These are phyloP conservation scores for Oryza punctata DNA, from an alignment of 176 grass and related monocot species.

Conservation along the genomic window DNA sequence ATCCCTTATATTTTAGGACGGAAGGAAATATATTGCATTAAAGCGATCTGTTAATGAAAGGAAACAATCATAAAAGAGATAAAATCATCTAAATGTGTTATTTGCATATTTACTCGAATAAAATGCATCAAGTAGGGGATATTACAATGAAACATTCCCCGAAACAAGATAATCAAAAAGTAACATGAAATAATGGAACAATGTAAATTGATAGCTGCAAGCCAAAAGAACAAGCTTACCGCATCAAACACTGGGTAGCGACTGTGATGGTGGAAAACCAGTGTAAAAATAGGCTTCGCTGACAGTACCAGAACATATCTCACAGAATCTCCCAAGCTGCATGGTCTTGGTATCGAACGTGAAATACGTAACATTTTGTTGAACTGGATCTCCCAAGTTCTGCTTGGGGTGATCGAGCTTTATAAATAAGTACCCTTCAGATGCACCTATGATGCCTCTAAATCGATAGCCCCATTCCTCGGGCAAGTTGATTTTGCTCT, in stretches of 20 bases:
- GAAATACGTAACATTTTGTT: slow-evolving; percentile 39
- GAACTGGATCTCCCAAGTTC: slow-evolving; percentile 38
- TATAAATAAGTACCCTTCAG: slow-evolving; percentile 34
- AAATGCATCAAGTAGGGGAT: not conserved
- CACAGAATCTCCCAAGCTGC: slow-evolving; percentile 41
- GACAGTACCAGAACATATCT: slow-evolving; percentile 26
- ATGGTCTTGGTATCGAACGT: slow-evolving; percentile 39
- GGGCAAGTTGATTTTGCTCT: slow-evolving; percentile 38
- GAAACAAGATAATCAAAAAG: not conserved
- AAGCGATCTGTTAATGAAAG: too few relatives aligned
- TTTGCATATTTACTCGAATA: not conserved
- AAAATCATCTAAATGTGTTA: not conserved
- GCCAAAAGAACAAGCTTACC: slow-evolving; percentile 22
- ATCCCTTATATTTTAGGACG: too few relatives aligned
- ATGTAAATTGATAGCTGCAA: not conserved
- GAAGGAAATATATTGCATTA: too few relatives aligned
- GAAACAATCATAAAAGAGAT: too few relatives aligned
- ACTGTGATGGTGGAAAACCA: slow-evolving; percentile 27
- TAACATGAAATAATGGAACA: not conserved
- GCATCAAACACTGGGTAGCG: slow-evolving; percentile 19
- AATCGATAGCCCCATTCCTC: slow-evolving; percentile 59
- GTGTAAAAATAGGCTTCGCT: slow-evolving; percentile 43
- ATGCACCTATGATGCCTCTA: slow-evolving; percentile 46
- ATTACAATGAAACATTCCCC: not conserved
- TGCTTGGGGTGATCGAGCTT: slow-evolving; percentile 50